Conservation (phyloP, 768 basidiomycete species). For the Suillus alpinus region DNA sequence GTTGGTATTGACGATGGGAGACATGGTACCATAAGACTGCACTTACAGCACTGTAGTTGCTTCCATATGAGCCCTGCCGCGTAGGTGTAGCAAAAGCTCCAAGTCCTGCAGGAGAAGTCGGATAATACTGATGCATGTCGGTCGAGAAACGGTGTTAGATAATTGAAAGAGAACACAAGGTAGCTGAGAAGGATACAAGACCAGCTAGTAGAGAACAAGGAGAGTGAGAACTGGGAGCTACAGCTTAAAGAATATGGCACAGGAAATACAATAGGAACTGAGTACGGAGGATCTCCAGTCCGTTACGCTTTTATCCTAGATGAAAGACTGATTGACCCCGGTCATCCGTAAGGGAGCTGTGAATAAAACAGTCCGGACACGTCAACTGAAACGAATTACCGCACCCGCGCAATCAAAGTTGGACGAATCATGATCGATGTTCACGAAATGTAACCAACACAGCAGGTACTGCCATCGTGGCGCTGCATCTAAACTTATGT, state of each 20-base stretch:
- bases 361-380: not conserved
- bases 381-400: not conserved
- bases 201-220: not conserved
- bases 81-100: slow-evolving; percentile 1
- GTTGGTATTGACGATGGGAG: not conserved
- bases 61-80: slow-evolving; percentile 1
- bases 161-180: not conserved
- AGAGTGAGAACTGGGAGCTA: not conserved
- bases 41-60: not conserved
- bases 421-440: not conserved
- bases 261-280: not conserved
- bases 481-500: not conserved
- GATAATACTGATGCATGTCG: slow-evolving; percentile 8
- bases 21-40: not conserved
- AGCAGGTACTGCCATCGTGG: slow-evolving; percentile 2
- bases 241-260: not conserved
- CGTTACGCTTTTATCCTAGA: not conserved
- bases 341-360: not conserved
- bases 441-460: not conserved
- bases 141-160: not conserved
- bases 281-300: not conserved
- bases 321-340: not conserved
- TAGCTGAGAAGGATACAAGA: not conserved
- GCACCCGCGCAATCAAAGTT: not conserved
- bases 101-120: slow-evolving; percentile 9